Percentiles rank a stretch among this genome's conserved stretches.
These are phyloP conservation scores for Syzygium aqueum DNA, from an alignment of 345 rosid species.

Conservation along the genomic window DNA sequence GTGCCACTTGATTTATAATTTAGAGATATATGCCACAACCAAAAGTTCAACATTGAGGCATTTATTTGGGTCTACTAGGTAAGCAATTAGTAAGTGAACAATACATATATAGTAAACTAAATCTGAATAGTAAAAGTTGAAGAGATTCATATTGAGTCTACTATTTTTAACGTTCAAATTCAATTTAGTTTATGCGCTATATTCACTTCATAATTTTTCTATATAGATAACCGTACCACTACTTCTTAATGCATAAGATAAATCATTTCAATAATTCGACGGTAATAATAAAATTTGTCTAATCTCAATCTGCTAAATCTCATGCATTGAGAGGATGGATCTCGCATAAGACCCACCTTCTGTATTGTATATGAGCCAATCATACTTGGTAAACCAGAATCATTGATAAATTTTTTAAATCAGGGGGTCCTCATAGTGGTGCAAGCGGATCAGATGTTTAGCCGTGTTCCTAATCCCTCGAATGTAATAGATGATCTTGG, in stretches of 20 bases:
- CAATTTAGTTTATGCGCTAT: background rate
- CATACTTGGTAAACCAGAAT: background rate
- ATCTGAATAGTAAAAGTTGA: too few relatives aligned
- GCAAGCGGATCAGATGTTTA: background rate
- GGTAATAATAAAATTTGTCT: background rate
- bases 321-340: background rate
- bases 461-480: background rate
- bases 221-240: background rate
- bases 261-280: background rate
- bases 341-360: background rate
- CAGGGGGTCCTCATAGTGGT: background rate
- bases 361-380: background rate
- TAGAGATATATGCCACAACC: too few relatives aligned
- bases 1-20: too few relatives aligned
- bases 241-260: background rate
- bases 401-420: background rate
- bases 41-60: too few relatives aligned
- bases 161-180: background rate
- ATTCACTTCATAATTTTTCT: background rate
- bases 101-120: too few relatives aligned
- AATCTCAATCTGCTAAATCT: background rate
- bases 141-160: background rate
- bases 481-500: rapidly evolving
- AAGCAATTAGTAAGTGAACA: too few relatives aligned
- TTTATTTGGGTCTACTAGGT: too few relatives aligned